Conservation (phyloP, 495 filamentous ascomycete species). For the Penicillium nucicola region DNA sequence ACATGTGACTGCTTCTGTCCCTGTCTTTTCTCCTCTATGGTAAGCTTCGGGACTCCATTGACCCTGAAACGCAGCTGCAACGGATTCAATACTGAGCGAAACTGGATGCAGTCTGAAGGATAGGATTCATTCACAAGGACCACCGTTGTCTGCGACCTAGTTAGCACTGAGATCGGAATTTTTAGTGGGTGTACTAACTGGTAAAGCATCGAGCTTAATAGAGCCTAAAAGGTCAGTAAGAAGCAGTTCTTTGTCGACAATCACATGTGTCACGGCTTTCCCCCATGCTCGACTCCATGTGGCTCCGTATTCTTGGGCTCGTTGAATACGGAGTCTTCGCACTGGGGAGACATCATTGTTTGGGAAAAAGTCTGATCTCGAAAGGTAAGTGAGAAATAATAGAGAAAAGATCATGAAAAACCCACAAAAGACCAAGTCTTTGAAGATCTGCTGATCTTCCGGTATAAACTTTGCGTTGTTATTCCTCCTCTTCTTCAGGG, state of each 20-base stretch:
- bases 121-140: slow-evolving; percentile 74
- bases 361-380: slow-evolving; percentile 66
- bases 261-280: slow-evolving; percentile 62
- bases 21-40: neutral
- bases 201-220: slow-evolving; percentile 49
- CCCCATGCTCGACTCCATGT: slow-evolving; percentile 56
- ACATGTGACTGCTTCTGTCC: neutral
- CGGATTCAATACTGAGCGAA: slow-evolving; percentile 54
- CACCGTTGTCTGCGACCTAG: slow-evolving; percentile 38
- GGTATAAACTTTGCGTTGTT: slow-evolving; percentile 43
- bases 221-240: slow-evolving; percentile 64
- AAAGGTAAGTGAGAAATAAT: neutral
- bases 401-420: neutral
- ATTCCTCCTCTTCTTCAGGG: slow-evolving; percentile 26
- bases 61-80: slow-evolving; percentile 59
- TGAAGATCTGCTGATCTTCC: slow-evolving; percentile 63
- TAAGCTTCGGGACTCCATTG: slow-evolving; percentile 28
- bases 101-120: slow-evolving; percentile 73
- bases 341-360: slow-evolving; percentile 67
- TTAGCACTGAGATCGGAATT: slow-evolving; percentile 26
- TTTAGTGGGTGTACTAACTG: slow-evolving; percentile 35
- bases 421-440: slow-evolving; percentile 59
- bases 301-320: slow-evolving; percentile 74
- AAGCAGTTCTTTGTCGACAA: slow-evolving; percentile 69
- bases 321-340: slow-evolving; percentile 67